These are phyloP conservation scores for Termitomyces sp. DNA, from an alignment of 768 basidiomycete genomes.

Conservation along the genomic window DNA sequence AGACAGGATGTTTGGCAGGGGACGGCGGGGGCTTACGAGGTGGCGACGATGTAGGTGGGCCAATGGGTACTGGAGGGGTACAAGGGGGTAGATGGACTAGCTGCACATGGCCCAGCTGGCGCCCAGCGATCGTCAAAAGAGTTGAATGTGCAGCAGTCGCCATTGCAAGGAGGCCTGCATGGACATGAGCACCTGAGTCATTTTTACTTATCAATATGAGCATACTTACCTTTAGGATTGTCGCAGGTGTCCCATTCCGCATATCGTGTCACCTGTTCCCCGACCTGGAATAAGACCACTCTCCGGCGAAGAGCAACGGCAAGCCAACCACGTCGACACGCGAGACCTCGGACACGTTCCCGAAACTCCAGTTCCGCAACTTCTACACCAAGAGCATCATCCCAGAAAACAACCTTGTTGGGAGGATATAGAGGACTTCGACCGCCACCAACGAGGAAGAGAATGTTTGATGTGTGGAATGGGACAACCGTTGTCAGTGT, in stretches of 20 bases:
- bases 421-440: constrained; percentile 85
- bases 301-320: constrained; percentile 75
- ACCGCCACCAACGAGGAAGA: constrained; percentile 86
- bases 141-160: constrained; percentile 76
- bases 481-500: constrained; percentile 76
- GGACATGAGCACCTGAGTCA: background rate
- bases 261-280: constrained; percentile 53
- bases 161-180: constrained; percentile 66
- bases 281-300: constrained; percentile 74
- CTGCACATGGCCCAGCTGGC: constrained; percentile 85
- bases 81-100: constrained; percentile 82
- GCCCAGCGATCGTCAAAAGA: constrained; percentile 78
- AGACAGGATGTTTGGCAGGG: constrained; percentile 58
- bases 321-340: constrained; percentile 79
- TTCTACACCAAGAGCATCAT: constrained; percentile 69
- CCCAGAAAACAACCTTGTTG: constrained; percentile 90
- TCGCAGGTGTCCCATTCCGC: constrained; percentile 85
- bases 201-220: background rate
- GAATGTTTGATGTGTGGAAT: constrained; percentile 72
- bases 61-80: constrained; percentile 47
- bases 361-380: constrained; percentile 88
- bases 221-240: constrained; percentile 79
- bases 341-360: constrained; percentile 74
- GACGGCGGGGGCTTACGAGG: constrained; percentile 52
- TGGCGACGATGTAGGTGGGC: constrained; percentile 47